Conservation (phyloP, 2,329 filamentous ascomycete genomes). For the Colletotrichum sp. region DNA sequence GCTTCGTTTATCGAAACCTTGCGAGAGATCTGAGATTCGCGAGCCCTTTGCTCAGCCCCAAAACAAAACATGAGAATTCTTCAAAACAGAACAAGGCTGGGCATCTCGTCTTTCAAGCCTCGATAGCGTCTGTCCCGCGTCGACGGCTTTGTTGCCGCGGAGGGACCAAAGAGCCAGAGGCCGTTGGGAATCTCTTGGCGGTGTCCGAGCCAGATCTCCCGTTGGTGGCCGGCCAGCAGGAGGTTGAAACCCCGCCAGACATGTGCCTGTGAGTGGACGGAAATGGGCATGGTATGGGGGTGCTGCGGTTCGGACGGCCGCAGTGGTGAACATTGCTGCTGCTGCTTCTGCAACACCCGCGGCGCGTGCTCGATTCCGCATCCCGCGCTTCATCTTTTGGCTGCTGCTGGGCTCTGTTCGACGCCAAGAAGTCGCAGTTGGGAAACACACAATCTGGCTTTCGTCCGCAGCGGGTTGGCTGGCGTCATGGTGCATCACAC, state of each 20-base stretch:
- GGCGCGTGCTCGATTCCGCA: neutral
- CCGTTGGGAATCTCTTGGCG: constrained; percentile 17
- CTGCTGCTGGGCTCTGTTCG: neutral
- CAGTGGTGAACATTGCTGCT: neutral
- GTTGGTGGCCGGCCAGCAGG: neutral
- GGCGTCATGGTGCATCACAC: constrained; percentile 3
- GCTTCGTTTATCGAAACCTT: neutral
- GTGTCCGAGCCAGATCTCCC: constrained; percentile 12
- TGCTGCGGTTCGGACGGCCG: neutral
- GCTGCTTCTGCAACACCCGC: neutral
- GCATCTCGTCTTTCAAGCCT: neutral
- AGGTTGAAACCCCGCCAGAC: neutral
- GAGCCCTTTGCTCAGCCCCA: neutral
- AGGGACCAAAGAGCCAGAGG: neutral
- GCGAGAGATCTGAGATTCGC: neutral
- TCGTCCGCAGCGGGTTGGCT: neutral
- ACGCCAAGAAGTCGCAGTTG: constrained; percentile 4
- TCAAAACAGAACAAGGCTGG: neutral
- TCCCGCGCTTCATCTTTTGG: neutral
- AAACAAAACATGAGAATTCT: neutral
- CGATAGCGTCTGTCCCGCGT: neutral
- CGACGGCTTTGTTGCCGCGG: neutral
- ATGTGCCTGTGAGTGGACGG: neutral
- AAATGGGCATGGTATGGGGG: neutral
- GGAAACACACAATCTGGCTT: neutral